phyloP scores from a whole-genome alignment of 176 grass and related monocot genomes.

The Phragmites australis region DNA sequence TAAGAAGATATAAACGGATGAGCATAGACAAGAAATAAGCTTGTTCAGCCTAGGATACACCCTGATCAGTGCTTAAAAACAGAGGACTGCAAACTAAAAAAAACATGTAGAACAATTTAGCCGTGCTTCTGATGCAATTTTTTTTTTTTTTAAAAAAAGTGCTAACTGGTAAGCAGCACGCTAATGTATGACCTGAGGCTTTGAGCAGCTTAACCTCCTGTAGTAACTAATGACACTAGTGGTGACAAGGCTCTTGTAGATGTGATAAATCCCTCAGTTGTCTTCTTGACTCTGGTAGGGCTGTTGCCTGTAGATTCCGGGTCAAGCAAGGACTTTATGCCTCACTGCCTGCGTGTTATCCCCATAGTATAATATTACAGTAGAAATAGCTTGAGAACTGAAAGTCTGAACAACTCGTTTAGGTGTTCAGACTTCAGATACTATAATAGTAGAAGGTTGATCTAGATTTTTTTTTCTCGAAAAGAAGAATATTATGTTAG shows the following conservation, averaged over 20 bases:
- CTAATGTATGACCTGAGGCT: not conserved
- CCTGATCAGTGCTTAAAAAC: not conserved
- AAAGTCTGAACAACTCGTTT: conserved; percentile 2
- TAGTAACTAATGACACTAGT: not conserved
- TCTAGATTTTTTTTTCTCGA: not conserved
- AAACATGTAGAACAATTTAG: not conserved
- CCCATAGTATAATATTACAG: not conserved
- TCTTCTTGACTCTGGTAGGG: not conserved
- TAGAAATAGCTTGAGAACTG: not conserved
- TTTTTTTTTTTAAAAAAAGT: not conserved
- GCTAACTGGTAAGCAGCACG: not conserved
- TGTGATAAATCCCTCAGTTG: not conserved
- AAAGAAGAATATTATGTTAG: not conserved
- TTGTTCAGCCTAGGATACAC: not conserved
- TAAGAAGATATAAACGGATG: not conserved
- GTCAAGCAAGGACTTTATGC: not conserved
- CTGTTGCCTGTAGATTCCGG: not conserved
- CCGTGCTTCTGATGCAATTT: not conserved
- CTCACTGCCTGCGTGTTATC: not conserved
- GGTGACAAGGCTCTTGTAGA: not conserved
- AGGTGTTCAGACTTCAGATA: conserved; percentile 5
- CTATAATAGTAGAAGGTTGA: not conserved
- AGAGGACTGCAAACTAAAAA: not conserved
- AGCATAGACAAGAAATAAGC: not conserved
- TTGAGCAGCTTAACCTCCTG: not conserved